Evolutionary conservation across 2,329 filamentous ascomycete genomes (phyloP).

Genomic region (Microsporum audouinii): DNA sequence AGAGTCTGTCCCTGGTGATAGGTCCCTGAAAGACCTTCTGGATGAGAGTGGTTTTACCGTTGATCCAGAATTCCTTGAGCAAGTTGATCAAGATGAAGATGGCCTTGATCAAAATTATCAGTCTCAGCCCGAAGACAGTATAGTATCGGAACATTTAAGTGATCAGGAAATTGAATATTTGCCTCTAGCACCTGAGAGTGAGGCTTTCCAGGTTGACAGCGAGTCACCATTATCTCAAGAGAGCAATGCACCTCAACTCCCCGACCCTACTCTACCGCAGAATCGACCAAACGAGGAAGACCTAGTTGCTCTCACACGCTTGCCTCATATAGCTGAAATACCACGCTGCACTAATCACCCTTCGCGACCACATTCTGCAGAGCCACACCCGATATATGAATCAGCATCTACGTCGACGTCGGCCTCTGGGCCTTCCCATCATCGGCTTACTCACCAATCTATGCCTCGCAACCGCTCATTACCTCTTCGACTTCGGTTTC

Average conservation of each 20-base stretch:
- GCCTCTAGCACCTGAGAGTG: conserved; percentile 10
- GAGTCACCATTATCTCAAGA: background rate
- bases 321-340: background rate
- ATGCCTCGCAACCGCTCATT: conserved; percentile 17
- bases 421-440: conserved; percentile 23
- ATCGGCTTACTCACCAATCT: conserved; percentile 15
- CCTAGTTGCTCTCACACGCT: background rate
- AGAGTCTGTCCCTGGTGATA: conserved; percentile 16
- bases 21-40: conserved; percentile 34
- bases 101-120: background rate
- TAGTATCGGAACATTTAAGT: background rate
- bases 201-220: conserved; percentile 6
- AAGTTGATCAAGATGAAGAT: background rate
- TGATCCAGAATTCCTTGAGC: conserved; percentile 13
- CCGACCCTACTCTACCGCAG: conserved; percentile 39
- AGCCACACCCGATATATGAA: conserved; percentile 13
- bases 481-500: conserved; percentile 29
- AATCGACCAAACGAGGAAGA: conserved; percentile 32
- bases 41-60: conserved; percentile 32
- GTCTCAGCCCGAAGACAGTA: background rate
- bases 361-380: background rate
- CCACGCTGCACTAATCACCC: background rate
- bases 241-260: background rate
- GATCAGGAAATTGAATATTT: conserved; percentile 10
- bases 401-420: conserved; percentile 13